phyloP scores from a whole-genome alignment of 2,329 filamentous ascomycete genomes.

The Cercospora zeina region DNA sequence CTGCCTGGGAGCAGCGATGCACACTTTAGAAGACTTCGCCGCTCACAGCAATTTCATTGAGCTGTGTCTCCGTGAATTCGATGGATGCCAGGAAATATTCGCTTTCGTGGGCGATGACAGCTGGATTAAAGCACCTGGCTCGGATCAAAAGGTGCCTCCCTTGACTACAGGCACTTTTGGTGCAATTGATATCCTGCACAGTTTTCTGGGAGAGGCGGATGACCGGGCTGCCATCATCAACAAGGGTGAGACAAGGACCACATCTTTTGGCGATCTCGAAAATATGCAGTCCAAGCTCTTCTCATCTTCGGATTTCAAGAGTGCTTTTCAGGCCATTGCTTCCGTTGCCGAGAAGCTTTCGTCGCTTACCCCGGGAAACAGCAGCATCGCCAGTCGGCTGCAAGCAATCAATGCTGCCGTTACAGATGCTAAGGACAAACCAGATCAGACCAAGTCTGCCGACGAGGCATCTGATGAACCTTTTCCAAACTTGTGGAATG shows the following conservation, averaged over 20 bases:
- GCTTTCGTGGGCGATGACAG: constrained; percentile 48
- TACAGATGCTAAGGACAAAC: background rate
- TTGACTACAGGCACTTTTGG: constrained; percentile 55
- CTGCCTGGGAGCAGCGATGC: constrained; percentile 72
- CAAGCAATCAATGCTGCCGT: background rate
- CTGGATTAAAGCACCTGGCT: constrained; percentile 41
- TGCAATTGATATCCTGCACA: constrained; percentile 50
- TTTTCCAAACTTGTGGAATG: constrained; percentile 59
- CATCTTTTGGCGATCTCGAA: background rate
- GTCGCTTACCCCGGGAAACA: background rate
- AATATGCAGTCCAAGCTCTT: constrained; percentile 5
- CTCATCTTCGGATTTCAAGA: background rate
- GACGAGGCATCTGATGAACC: background rate
- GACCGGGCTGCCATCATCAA: constrained; percentile 43
- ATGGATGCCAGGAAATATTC: constrained; percentile 44
- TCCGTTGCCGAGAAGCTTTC: background rate
- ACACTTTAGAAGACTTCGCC: constrained; percentile 72
- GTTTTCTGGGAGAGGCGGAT: constrained; percentile 48
- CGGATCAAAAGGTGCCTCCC: constrained; percentile 35
- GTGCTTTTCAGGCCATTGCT: background rate
- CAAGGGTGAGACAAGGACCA: constrained; percentile 1
- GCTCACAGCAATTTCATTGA: constrained; percentile 55
- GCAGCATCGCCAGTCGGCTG: background rate
- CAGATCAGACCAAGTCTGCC: background rate
- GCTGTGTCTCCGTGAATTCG: constrained; percentile 44